Base-by-base conservation (phyloP, 208 protist species). In the Paratrypanosoma confusum region DNA sequence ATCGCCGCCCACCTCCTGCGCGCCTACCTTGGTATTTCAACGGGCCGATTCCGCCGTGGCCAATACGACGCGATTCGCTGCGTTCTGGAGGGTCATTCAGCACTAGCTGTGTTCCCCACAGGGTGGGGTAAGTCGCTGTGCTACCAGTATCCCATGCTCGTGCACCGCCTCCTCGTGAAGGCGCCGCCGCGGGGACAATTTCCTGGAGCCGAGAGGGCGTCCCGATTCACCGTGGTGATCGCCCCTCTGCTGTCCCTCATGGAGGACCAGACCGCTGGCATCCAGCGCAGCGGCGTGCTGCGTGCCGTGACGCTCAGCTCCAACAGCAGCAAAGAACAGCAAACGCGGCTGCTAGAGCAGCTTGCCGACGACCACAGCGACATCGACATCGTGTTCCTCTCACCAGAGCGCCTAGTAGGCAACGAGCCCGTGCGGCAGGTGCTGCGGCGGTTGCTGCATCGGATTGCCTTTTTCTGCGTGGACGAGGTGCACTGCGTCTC, bases 401-500 rank as follows among this genome's bases (percentile, higher is more conserved):
- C 84, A 1, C 84, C 84, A 3, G 84, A 93, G 60, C 65, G 63
- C 39, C 47, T 90, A 39, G 68, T 87, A 28, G 50, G 60, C 10
- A 64, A 73, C 39, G 56, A 50, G 21, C 26, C 44, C 14, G 48
- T 93, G 11, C 76, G 80, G 2, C 21, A 32, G 6, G 63, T 44
- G 33, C 20, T 90, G 4, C 33, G 57, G 39, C 37, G 45, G 28
- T 59, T 86, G 48, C 11, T 28, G 7, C 62, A 78, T 29, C 73
- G 84, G 3, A 56, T 93, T 8, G 78, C 75, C 5, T 68, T 93
- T 42, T 49, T 93, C 8, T 93, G 84, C 65, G 58, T 98, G 22
- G 96, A 98, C 57, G 96, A 98, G 61, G 94, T 86, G 28, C 96
- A 98, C 59, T 98, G 96, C 57, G 74, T 98, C 4, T 96, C 92